A percentile compares a stretch with the other conserved stretches of the same genome.
These are phyloP conservation scores for Venturia aucupariae DNA, from an alignment of 2,329 filamentous ascomycete species.

Conservation along the genomic window DNA sequence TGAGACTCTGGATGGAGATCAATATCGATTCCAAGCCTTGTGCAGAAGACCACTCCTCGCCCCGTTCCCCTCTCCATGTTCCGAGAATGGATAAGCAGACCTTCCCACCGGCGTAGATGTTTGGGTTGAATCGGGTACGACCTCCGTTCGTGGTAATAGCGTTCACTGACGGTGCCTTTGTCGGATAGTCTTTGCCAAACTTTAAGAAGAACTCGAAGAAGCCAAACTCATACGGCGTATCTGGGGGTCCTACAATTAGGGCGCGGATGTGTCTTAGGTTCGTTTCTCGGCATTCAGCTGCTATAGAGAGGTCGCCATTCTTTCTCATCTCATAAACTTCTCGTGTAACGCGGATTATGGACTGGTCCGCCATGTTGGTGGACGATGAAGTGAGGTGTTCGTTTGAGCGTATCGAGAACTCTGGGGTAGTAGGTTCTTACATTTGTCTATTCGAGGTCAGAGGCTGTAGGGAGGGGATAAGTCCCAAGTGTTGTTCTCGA, in stretches of 20 bases:
- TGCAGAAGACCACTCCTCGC: conserved; percentile 93
- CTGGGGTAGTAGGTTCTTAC: neutral
- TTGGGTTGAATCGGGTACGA: conserved; percentile 85
- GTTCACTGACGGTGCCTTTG: conserved; percentile 49
- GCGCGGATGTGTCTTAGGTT: conserved; percentile 84
- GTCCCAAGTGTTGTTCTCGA: neutral
- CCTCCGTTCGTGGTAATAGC: conserved; percentile 84
- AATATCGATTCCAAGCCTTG: conserved; percentile 92
- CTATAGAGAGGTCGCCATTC: conserved; percentile 74
- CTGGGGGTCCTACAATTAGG: conserved; percentile 83
- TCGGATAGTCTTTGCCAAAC: conserved; percentile 76
- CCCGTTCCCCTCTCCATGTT: conserved; percentile 84
- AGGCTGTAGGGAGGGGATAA: neutral
- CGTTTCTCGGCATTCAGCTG: conserved; percentile 76
- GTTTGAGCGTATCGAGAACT: neutral
- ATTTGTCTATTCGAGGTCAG: neutral
- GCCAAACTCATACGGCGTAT: conserved; percentile 93
- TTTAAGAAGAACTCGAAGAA: conserved; percentile 87
- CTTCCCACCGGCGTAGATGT: conserved; percentile 85
- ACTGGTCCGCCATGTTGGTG: conserved; percentile 50
- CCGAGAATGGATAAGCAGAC: conserved; percentile 71
- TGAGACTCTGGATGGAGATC: conserved; percentile 90
- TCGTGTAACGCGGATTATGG: conserved; percentile 79
- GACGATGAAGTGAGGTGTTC: neutral
- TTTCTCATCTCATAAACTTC: conserved; percentile 82